Evolutionary conservation across 1,284 basidiomycete genomes (phyloP).

Genomic region (Rhodotorula sp.): DNA sequence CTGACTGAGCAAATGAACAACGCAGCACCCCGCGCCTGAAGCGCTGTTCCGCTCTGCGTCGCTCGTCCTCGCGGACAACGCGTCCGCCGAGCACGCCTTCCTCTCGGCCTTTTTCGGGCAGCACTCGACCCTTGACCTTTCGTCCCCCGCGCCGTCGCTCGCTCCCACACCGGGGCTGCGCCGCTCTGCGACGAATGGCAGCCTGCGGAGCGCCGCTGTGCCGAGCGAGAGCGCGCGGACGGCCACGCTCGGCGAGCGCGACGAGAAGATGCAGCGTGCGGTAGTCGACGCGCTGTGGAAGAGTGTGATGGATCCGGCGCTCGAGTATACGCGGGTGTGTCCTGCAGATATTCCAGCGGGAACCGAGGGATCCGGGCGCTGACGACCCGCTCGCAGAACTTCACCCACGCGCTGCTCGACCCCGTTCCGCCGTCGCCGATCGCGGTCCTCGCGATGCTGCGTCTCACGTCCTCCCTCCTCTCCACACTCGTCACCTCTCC

Average conservation of each 20-base stretch:
- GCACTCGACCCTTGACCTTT: slow-evolving; percentile 30
- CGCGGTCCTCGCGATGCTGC: slow-evolving; percentile 81
- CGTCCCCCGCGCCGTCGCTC: background rate
- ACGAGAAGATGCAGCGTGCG: slow-evolving; percentile 53
- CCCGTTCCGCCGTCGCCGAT: slow-evolving; percentile 62
- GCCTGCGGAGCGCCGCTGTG: background rate
- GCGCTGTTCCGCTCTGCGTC: slow-evolving; percentile 74
- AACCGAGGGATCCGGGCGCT: too few species aligned
- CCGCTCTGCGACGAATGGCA: slow-evolving; percentile 5
- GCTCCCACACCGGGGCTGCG: background rate
- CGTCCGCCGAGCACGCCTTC: slow-evolving; percentile 85
- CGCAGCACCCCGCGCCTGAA: slow-evolving; percentile 78
- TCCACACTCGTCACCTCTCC: slow-evolving; percentile 57
- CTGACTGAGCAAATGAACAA: background rate
- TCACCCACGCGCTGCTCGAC: slow-evolving; percentile 67
- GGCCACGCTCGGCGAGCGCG: slow-evolving; percentile 49
- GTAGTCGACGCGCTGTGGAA: slow-evolving; percentile 69
- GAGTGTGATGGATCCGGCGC: slow-evolving; percentile 81
- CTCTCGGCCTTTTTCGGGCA: slow-evolving; percentile 73
- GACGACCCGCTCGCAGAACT: slow-evolving; percentile 59
- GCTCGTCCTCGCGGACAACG: slow-evolving; percentile 89
- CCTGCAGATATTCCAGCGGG: too few species aligned
- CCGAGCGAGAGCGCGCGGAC: slow-evolving; percentile 60
- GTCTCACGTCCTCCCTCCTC: slow-evolving; percentile 76
- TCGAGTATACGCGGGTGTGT: slow-evolving; percentile 79